Conservation (phyloP, 306 rosid species). For the Malus orientalis region DNA sequence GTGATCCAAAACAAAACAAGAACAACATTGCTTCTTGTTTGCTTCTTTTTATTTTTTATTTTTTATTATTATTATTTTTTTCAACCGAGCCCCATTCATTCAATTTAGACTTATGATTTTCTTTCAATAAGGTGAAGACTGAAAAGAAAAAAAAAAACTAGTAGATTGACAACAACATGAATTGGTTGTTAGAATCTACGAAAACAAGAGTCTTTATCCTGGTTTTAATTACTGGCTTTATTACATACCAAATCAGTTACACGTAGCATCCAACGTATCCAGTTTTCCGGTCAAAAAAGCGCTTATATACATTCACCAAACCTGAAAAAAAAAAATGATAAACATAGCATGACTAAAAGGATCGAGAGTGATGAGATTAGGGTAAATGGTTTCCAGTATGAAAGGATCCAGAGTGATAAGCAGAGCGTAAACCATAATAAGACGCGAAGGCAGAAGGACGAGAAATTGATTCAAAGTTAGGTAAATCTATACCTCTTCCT, state of each 20-base stretch:
- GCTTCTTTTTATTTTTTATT: neutral
- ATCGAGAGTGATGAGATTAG: neutral
- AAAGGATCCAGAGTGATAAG: neutral
- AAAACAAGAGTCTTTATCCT: neutral
- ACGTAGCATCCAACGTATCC: neutral
- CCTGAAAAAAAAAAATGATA: neutral
- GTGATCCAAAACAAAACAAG: no score
- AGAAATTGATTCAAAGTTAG: neutral
- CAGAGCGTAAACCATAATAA: neutral
- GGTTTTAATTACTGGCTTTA: neutral
- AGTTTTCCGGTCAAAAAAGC: neutral
- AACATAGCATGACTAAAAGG: neutral
- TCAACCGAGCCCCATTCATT: neutral
- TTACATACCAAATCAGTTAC: neutral
- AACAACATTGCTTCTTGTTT: neutral
- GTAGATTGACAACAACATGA: neutral
- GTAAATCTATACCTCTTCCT: neutral
- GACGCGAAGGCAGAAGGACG: neutral
- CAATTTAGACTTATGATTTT: neutral
- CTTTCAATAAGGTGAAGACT: neutral
- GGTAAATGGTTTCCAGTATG: neutral
- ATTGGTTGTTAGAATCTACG: neutral
- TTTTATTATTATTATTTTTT: neutral
- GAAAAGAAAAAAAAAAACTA: neutral
- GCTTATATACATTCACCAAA: neutral